Conservation (phyloP, 176 grass and related monocot species). For the Eleusine indica region DNA sequence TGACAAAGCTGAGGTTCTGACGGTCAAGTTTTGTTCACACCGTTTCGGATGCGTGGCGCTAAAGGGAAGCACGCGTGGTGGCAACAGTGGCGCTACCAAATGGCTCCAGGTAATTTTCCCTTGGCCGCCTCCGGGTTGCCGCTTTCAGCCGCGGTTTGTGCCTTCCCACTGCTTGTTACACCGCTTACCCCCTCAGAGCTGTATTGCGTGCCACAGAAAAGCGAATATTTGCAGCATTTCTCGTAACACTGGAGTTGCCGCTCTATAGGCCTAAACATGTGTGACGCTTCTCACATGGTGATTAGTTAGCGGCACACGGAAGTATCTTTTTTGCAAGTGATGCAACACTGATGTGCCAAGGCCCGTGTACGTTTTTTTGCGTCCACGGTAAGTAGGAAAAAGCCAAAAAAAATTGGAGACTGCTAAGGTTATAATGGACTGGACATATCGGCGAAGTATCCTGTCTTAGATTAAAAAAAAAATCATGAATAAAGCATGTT, state of each 20-base stretch:
- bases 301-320: background rate
- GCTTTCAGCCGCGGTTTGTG: background rate
- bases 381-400: conserved; percentile 23
- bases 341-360: background rate
- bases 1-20: background rate
- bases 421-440: background rate
- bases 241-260: background rate
- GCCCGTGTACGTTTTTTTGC: conserved; percentile 22
- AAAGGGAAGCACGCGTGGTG: conserved; percentile 49
- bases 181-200: background rate
- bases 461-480: background rate
- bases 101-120: conserved; percentile 12
- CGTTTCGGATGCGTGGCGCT: conserved; percentile 45
- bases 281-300: background rate
- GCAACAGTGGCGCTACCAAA: conserved; percentile 22
- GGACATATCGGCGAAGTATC: background rate
- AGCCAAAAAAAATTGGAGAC: background rate
- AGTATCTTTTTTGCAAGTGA: background rate
- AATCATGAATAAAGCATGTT: background rate
- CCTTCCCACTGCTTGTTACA: background rate
- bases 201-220: background rate
- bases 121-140: background rate
- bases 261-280: background rate
- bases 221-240: background rate
- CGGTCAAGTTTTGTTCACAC: conserved; percentile 23